Percentiles rank a stretch among this genome's conserved stretches.
These are phyloP conservation scores for Tympanopsis confertula DNA, from an alignment of 2,329 filamentous ascomycete species.

Conservation along the genomic window DNA sequence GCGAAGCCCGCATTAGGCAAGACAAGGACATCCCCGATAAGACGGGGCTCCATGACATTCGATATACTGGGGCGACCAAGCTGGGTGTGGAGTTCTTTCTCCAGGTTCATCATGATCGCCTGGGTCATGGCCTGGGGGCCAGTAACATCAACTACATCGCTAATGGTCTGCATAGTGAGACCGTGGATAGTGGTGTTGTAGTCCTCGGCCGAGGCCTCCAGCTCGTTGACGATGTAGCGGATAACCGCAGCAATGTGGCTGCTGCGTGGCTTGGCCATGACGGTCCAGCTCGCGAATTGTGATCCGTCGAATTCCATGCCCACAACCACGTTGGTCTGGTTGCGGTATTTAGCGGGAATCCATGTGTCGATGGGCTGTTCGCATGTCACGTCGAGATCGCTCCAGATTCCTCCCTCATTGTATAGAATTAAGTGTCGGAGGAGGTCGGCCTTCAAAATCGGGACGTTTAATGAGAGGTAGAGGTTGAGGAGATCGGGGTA, in stretches of 20 bases:
- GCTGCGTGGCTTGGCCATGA: slow-evolving; percentile 12
- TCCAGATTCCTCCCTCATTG: slow-evolving; percentile 26
- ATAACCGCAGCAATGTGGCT: slow-evolving; percentile 13
- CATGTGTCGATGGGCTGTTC: slow-evolving; percentile 18
- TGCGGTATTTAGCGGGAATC: slow-evolving; percentile 18
- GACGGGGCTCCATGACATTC: slow-evolving; percentile 11
- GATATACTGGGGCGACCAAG: slow-evolving; percentile 9
- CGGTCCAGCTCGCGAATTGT: slow-evolving; percentile 17
- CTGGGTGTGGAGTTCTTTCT: slow-evolving; percentile 5
- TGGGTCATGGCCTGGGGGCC: slow-evolving; percentile 13
- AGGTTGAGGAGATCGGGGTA: slow-evolving; percentile 22
- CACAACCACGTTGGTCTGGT: slow-evolving; percentile 17
- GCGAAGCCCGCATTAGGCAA: too few relatives aligned
- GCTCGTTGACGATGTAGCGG: slow-evolving; percentile 12
- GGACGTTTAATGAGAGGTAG: slow-evolving; percentile 18
- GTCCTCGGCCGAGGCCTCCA: slow-evolving; percentile 6
- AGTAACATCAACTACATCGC: slow-evolving; percentile 15
- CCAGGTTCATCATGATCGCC: slow-evolving; percentile 13
- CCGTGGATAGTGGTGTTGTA: slow-evolving; percentile 7
- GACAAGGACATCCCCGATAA: slow-evolving; percentile 17
- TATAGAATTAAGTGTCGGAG: slow-evolving; percentile 26
- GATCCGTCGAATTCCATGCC: slow-evolving; percentile 23
- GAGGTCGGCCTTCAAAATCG: slow-evolving; percentile 27
- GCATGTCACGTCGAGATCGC: slow-evolving; percentile 24
- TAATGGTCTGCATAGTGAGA: slow-evolving; percentile 10